Evolutionary conservation across 2,329 filamentous ascomycete species (phyloP).

Genomic region (Drechslerella coelobrocha): DNA sequence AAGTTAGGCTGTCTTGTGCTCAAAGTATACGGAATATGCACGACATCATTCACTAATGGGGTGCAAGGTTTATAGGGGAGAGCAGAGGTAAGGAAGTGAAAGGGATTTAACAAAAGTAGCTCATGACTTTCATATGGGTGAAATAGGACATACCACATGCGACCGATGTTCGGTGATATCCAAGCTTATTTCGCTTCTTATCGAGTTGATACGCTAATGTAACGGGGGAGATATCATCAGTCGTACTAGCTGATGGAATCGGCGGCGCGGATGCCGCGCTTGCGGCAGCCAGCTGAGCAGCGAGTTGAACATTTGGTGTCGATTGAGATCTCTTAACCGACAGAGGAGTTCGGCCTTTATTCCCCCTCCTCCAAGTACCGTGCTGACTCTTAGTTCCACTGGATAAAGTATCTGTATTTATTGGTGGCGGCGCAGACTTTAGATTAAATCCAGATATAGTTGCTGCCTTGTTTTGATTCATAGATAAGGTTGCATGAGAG

Average conservation of each 20-base stretch:
- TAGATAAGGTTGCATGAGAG: slow-evolving; percentile 9
- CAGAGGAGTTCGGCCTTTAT: slow-evolving; percentile 42
- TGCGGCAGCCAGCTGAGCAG: slow-evolving; percentile 52
- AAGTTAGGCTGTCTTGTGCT: slow-evolving; percentile 49
- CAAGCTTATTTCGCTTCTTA: slow-evolving; percentile 86
- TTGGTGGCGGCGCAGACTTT: slow-evolving; percentile 35
- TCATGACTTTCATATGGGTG: too few relatives aligned
- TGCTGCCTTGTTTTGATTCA: slow-evolving; percentile 22
- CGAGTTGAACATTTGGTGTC: slow-evolving; percentile 54
- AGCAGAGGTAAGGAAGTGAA: too few relatives aligned
- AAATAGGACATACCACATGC: slow-evolving; percentile 79
- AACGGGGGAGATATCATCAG: slow-evolving; percentile 46
- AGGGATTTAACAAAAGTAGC: slow-evolving; percentile 24
- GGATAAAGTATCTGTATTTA: slow-evolving; percentile 41
- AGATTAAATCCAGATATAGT: slow-evolving; percentile 31
- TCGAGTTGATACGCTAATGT: slow-evolving; percentile 61
- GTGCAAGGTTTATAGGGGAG: slow-evolving; percentile 19
- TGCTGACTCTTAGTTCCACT: slow-evolving; percentile 46
- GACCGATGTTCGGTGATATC: slow-evolving; percentile 92
- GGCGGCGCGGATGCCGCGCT: slow-evolving; percentile 45
- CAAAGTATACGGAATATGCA: slow-evolving; percentile 10
- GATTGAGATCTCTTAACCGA: slow-evolving; percentile 55
- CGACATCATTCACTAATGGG: slow-evolving; percentile 9
- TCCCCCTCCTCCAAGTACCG: slow-evolving; percentile 45
- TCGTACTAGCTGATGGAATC: slow-evolving; percentile 43